These are phyloP conservation scores for Cercophora scortea DNA, from an alignment of 495 filamentous ascomycete genomes.

Conservation along the genomic window DNA sequence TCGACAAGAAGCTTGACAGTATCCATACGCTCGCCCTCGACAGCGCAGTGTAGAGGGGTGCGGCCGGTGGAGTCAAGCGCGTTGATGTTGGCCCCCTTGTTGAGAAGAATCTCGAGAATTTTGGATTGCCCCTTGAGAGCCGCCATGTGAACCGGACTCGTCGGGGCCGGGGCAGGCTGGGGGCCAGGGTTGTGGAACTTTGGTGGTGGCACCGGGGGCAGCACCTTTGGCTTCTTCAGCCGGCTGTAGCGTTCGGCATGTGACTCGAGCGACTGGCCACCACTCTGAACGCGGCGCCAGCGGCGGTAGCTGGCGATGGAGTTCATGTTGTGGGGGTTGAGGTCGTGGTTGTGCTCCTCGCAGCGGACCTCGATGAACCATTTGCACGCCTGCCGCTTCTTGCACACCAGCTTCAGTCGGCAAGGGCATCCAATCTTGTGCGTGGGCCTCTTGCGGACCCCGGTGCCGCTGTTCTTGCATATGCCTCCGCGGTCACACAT, in stretches of 20 bases:
- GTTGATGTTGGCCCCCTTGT: constrained; percentile 23
- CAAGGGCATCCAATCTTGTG: constrained; percentile 18
- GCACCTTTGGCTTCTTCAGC: constrained; percentile 4
- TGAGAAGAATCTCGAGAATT: constrained; percentile 24
- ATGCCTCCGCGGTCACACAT: constrained; percentile 18
- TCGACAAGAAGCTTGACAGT: constrained; percentile 12
- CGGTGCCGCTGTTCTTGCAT: constrained; percentile 19
- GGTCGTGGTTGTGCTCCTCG: constrained; percentile 24
- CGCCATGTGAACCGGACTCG: constrained; percentile 20
- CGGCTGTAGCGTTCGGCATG: constrained; percentile 12
- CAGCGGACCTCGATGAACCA: constrained; percentile 22
- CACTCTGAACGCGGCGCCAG: constrained; percentile 14
- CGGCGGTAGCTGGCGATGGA: constrained; percentile 19
- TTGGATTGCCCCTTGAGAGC: constrained; percentile 18
- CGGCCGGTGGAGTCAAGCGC: constrained; percentile 19
- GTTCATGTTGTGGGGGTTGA: constrained; percentile 16
- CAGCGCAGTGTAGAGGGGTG: constrained; percentile 22
- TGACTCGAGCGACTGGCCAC: constrained; percentile 8
- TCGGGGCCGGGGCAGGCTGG: constrained; percentile 5
- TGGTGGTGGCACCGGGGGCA: constrained; percentile 11
- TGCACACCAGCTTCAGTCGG: constrained; percentile 17
- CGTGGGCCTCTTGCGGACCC: constrained; percentile 16
- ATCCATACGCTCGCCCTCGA: constrained; percentile 17
- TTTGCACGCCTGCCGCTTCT: constrained; percentile 17
- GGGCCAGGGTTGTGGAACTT: constrained; percentile 13